These are phyloP conservation scores for Chlorella variabilis DNA, from an alignment of 163 green algal genomes.

Conservation along the genomic window DNA sequence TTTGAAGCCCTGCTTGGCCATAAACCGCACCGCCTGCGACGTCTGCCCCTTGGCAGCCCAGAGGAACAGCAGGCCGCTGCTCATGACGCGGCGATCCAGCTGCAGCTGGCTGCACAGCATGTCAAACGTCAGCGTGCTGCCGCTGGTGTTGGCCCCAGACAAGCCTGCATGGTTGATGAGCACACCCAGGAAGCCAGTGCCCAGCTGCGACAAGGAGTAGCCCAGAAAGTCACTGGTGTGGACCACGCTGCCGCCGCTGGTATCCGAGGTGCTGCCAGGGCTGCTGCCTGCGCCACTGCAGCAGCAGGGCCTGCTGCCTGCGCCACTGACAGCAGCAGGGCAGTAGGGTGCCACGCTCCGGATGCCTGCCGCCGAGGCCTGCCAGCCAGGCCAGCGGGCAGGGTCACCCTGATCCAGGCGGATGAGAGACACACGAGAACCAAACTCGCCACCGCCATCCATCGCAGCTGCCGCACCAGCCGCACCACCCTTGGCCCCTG, in stretches of 20 bases:
- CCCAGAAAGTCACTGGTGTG: background rate
- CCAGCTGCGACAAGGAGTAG: background rate
- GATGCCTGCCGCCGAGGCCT: background rate
- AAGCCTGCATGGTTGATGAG: slow-evolving; percentile 20
- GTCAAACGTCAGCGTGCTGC: background rate
- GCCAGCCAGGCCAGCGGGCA: slow-evolving; percentile 8
- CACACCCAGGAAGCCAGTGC: slow-evolving; percentile 11
- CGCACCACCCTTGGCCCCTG: background rate
- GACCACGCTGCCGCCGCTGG: slow-evolving; percentile 7
- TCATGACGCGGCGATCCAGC: background rate
- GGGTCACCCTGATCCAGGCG: background rate
- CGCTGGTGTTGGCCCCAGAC: background rate
- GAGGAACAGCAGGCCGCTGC: slow-evolving; percentile 1
- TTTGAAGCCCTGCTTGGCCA: slow-evolving; percentile 51
- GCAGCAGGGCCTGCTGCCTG: background rate
- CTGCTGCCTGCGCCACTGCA: background rate
- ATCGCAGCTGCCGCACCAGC: background rate
- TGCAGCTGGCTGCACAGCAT: background rate
- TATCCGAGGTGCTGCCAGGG: background rate
- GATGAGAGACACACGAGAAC: background rate
- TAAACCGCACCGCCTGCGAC: background rate
- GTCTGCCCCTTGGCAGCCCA: background rate
- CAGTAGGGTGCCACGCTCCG: background rate
- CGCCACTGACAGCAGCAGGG: background rate
- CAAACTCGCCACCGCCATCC: background rate